Evolutionary conservation across 805 yeast species (phyloP), one percentile per base, ranked within the genome.

Genomic region (Cyberlindnera saturnus): DNA sequence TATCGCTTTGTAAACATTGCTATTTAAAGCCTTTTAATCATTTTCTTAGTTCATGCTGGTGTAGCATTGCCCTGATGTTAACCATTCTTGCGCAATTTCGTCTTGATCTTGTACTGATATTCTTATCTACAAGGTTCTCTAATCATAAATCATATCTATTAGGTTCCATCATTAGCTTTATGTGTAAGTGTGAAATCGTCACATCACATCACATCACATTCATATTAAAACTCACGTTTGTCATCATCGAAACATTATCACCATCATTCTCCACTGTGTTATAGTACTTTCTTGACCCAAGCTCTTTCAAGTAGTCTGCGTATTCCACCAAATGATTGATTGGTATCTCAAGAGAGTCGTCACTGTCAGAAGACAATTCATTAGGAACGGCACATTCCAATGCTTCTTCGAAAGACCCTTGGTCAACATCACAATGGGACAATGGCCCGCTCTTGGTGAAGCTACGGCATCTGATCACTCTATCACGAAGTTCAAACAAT

Each of bases 371-470:
- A 34, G 17, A 6, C 8, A 38, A 17, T 7, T 34, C 20, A 14
- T 41, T 44, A 9, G 49, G 49, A 10, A 46, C 44, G 4, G 39
- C 46, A 39, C 52, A 46, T 13, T 42, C 44, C 20, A 37, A 15
- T 32, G 31, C 30, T 3, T 42, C 43, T 5, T 38, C 18, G 15
- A 36, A 32, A 8, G 37, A 33, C 5, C 47, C 45, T 34, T 36
- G 29, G 15, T 41, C 40, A 6, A 51, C 28, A 23, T 23, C 52
- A 35, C 52, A 45, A 9, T 41, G 42, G 1, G 53, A 40, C 41
- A 56, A 39, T 31, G 55, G 50, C 5, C 60, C 59, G 4, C 38
- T 23, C 5, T 40, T 46, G 9, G 61, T 56, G 37, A 57, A 56
- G 6, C 46, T 36, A 5, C 38, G 30, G 33, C 59, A 52, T 3